These are phyloP conservation scores for Debaryomyces maramus DNA, from an alignment of 805 yeast genomes.

Conservation along the genomic window DNA sequence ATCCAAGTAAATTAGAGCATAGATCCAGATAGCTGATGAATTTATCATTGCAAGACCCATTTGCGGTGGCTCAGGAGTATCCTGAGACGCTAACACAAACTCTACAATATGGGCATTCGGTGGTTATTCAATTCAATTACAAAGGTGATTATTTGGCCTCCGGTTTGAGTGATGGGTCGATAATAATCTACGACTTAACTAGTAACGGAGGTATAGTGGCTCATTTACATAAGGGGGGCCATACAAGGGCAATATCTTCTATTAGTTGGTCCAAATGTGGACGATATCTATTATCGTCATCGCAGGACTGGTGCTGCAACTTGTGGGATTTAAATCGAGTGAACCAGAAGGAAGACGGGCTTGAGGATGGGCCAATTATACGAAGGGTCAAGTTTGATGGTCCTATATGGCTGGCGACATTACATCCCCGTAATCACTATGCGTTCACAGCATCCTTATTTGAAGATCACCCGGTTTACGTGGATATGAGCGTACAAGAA, in stretches of 20 bases:
- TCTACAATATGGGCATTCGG: slow-evolving; percentile 62
- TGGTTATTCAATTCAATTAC: slow-evolving; percentile 64
- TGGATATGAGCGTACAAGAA: slow-evolving; percentile 35
- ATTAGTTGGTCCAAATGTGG: slow-evolving; percentile 76
- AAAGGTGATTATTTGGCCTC: slow-evolving; percentile 86
- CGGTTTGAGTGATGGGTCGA: slow-evolving; percentile 72
- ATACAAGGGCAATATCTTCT: slow-evolving; percentile 71
- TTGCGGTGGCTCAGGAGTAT: slow-evolving; percentile 85
- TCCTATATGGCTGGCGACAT: slow-evolving; percentile 69
- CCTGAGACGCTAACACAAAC: slow-evolving; percentile 83
- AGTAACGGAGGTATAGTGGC: slow-evolving; percentile 58
- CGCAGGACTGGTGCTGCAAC: slow-evolving; percentile 80
- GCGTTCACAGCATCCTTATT: slow-evolving; percentile 62
- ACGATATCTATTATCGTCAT: slow-evolving; percentile 62
- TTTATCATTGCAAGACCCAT: slow-evolving; percentile 82
- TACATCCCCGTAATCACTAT: slow-evolving; percentile 50
- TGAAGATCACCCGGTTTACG: slow-evolving; percentile 60
- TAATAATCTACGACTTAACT: slow-evolving; percentile 72
- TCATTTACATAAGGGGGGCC: slow-evolving; percentile 53
- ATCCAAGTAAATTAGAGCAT: no score
- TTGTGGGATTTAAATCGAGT: slow-evolving; percentile 68
- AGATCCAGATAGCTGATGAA: slow-evolving; percentile 56
- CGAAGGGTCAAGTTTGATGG: slow-evolving; percentile 56
- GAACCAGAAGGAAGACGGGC: slow-evolving; percentile 16
- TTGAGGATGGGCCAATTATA: slow-evolving; percentile 29